Base-by-base conservation (phyloP, 495 filamentous ascomycete genomes). In the Penicillium ucsense region DNA sequence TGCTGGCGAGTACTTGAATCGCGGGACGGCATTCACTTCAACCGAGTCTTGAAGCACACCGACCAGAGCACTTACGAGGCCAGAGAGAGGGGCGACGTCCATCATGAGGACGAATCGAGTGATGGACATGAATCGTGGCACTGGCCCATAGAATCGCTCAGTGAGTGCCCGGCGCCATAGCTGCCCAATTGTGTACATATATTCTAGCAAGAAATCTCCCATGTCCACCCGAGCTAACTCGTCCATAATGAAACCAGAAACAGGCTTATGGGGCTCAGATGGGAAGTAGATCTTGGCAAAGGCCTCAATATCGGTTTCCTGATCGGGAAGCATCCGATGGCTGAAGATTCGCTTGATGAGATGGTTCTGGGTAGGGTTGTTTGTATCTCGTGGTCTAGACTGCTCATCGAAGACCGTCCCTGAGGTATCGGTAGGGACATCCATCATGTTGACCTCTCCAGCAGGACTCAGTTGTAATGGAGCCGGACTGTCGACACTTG, bases 121-220 rank as follows among this genome's bases (percentile, higher is more conserved):
- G 27, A 84, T 61, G 39, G 78, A 71, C 43, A 83, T 53, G 31
- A 87, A 69, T 35, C 83, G 72, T 45, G 75, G 71, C 4, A 87
- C 51, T 4, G 84, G 77, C 27, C 65, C 60, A 52, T 72, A 82
- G 55, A 73, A 80, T 45, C 71, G 71, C 51, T 86, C 84, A 28
- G 69, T 61, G 40, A 87, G 59, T 49, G 80, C 81, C 30, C 70
- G 76, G 9, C 72, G 64, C 84, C 84, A 87, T n/a, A 86, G 49
- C 11, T 62, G 64, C 32, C 79, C 65, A 28, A 85, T 63, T 8
- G 73, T 62, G 40, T 64, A 59, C 41, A 73, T 76, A 45, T 86
- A 69, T 37, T 74, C 74, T 10, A 73, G 53, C 29, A 75, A 62
- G 41, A 80, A 78, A 39, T 65, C 70, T 3, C 71, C 70, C 35